Percentiles rank a stretch among this genome's conserved stretches.
Evolutionary conservation across 2,329 filamentous ascomycete genomes (phyloP).

Genomic region (Sarocladium kiliense): DNA sequence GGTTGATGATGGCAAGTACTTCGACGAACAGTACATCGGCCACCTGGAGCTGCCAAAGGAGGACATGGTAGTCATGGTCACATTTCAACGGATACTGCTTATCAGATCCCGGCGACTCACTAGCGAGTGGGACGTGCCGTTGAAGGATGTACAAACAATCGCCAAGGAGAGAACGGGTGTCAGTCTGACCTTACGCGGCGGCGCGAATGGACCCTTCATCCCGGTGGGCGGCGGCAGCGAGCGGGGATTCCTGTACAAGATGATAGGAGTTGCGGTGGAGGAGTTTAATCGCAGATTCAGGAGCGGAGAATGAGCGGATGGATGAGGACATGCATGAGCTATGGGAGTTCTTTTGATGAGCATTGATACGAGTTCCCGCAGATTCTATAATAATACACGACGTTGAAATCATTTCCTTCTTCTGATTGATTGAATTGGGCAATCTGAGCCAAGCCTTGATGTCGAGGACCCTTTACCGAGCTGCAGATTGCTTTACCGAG

Average conservation of each 20-base stretch:
- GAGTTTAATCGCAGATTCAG: conserved; percentile 61
- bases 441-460: no score
- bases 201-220: conserved; percentile 90
- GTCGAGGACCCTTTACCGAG: no score
- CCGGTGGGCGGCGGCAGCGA: conserved; percentile 85
- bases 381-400: neutral
- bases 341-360: neutral
- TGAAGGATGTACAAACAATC: conserved; percentile 96
- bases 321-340: neutral
- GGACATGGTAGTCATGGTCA: conserved; percentile 87
- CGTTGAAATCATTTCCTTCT: no score
- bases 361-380: neutral
- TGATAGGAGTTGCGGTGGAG: conserved; percentile 61
- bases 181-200: conserved; percentile 81
- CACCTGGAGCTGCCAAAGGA: conserved; percentile 87
- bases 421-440: no score
- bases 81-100: conserved; percentile 80
- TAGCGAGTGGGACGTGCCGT: conserved; percentile 91
- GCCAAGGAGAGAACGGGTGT: conserved; percentile 94
- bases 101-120: conserved; percentile 80
- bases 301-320: conserved; percentile 25
- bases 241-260: conserved; percentile 57
- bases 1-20: conserved; percentile 94
- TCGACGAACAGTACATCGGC: conserved; percentile 95
- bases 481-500: no score